These are phyloP conservation scores for Trifolium pratense DNA, from an alignment of 306 rosid species.

Conservation along the genomic window DNA sequence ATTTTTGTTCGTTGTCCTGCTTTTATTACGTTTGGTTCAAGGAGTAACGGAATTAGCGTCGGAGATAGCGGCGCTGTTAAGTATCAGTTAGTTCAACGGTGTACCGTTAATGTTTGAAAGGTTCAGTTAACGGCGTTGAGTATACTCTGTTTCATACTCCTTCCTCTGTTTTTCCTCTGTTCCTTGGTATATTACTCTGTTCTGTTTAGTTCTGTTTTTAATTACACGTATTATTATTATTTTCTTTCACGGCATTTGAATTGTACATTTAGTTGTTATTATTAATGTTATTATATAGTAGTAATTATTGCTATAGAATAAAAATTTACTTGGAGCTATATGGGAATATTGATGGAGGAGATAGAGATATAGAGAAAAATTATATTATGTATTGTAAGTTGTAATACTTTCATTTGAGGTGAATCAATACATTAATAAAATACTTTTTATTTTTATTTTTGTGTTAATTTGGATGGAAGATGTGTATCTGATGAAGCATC, in stretches of 20 bases:
- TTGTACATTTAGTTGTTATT: constrained; percentile 50
- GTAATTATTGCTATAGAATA: constrained; percentile 49
- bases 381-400: constrained; percentile 34
- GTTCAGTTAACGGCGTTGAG: constrained; percentile 35
- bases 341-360: constrained; percentile 14
- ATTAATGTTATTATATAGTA: constrained; percentile 28
- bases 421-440: constrained; percentile 6
- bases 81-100: constrained; percentile 80
- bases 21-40: constrained; percentile 64
- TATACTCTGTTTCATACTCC: neutral
- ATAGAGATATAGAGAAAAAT: constrained; percentile 50
- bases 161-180: constrained; percentile 9
- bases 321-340: constrained; percentile 29
- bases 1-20: constrained; percentile 76
- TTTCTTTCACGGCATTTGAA: constrained; percentile 41
- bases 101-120: constrained; percentile 67
- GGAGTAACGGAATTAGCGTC: constrained; percentile 51
- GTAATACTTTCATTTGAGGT: constrained; percentile 16
- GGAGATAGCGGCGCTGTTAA: constrained; percentile 67
- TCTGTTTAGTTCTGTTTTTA: constrained; percentile 11
- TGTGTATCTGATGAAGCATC: constrained; percentile 26
- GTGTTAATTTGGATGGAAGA: constrained; percentile 33
- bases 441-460: neutral
- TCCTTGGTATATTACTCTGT: constrained; percentile 16
- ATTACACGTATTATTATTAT: neutral